phyloP scores from a whole-genome alignment of 2,329 filamentous ascomycete genomes.

The Alternaria viburni region DNA sequence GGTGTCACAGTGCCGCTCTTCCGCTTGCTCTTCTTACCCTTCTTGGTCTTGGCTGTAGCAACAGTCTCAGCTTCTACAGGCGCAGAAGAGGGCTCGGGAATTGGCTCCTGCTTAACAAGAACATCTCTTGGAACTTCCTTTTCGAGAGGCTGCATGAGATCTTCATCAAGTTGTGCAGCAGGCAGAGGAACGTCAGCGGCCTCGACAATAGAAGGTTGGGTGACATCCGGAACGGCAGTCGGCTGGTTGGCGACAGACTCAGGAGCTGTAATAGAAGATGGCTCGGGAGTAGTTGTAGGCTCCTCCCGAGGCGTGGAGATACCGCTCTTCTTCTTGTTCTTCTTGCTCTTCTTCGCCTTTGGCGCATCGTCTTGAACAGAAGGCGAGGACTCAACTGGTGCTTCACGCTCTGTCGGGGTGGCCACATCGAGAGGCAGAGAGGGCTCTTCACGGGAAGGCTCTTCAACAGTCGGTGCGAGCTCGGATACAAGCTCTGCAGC shows the following conservation, averaged over 20 bases:
- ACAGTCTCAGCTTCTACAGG: not conserved
- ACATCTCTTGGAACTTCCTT: not conserved
- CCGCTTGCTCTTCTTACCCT: constrained; percentile 10
- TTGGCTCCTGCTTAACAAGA: not conserved
- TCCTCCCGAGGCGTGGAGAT: constrained; percentile 13
- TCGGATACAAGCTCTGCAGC: not conserved
- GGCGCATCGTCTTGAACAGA: constrained; percentile 11
- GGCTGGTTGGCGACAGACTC: not conserved
- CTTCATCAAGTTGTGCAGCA: not conserved
- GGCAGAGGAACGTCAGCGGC: constrained; percentile 1
- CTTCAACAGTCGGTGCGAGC: not conserved
- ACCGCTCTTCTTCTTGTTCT: constrained; percentile 25
- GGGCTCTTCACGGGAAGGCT: not conserved
- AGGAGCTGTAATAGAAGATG: not conserved
- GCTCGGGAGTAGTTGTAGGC: not conserved
- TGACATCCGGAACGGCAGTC: not conserved
- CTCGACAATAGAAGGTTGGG: not conserved
- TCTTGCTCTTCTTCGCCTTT: constrained; percentile 33
- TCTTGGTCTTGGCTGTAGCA: constrained; percentile 8
- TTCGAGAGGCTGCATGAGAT: not conserved
- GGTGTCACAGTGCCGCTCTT: constrained; percentile 6
- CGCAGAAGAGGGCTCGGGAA: not conserved
- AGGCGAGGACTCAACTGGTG: not conserved
- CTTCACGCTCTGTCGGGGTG: not conserved
- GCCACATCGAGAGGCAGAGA: not conserved